Conservation (phyloP, 768 basidiomycete species). For the Vararia minispora region DNA sequence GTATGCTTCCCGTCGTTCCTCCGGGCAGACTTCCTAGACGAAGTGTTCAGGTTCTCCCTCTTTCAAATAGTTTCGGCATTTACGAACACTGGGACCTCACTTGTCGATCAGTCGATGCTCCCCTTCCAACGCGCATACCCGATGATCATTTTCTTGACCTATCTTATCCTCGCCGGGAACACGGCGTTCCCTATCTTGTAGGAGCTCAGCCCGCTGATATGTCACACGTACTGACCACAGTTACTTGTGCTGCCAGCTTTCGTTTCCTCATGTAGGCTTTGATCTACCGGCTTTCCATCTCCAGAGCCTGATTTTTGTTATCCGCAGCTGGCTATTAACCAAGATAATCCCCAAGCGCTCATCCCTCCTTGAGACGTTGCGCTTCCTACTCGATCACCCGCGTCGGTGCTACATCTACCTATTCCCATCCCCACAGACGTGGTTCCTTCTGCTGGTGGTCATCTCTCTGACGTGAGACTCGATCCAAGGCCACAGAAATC, state of each 20-base stretch:
- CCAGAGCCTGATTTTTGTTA: constrained; percentile 3
- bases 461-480: constrained; percentile 54
- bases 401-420: constrained; percentile 85
- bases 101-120: constrained; percentile 84
- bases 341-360: constrained; percentile 51
- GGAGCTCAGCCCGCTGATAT: constrained; percentile 22
- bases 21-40: background rate
- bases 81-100: constrained; percentile 80
- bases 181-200: constrained; percentile 88
- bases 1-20: constrained; percentile 26
- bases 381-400: constrained; percentile 91
- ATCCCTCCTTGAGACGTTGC: constrained; percentile 64
- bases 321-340: constrained; percentile 57
- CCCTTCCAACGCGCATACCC: constrained; percentile 83
- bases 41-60: constrained; percentile 56
- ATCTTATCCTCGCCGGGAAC: constrained; percentile 85
- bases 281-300: background rate
- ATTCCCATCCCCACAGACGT: constrained; percentile 89
- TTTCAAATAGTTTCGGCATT: constrained; percentile 85
- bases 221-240: background rate
- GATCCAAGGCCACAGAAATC: background rate
- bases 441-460: constrained; percentile 73
- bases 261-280: constrained; percentile 71
- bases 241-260: constrained; percentile 33
- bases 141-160: constrained; percentile 60